These are phyloP conservation scores for Aegle marmelos DNA, from an alignment of 345 rosid species.

Conservation along the genomic window DNA sequence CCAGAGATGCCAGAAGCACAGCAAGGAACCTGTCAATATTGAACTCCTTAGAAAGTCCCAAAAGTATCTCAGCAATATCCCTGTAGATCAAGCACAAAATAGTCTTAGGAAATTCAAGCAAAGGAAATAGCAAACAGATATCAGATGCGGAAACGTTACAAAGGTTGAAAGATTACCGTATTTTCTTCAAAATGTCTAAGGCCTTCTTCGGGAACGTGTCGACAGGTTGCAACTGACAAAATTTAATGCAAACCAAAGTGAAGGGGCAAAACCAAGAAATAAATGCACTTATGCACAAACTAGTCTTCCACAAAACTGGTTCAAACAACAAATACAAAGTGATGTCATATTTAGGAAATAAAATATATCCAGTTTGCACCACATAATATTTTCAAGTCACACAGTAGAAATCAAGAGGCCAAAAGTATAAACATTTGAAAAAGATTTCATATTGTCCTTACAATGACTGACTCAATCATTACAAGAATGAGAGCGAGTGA, in stretches of 20 bases:
- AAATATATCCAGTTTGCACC: not conserved
- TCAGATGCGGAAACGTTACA: not conserved
- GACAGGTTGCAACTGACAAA: constrained; percentile 60
- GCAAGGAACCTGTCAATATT: constrained; percentile 70
- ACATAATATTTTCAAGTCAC: not conserved
- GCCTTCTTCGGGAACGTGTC: constrained; percentile 64
- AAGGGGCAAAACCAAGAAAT: constrained; percentile 15
- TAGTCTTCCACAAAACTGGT: not conserved
- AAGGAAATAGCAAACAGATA: not conserved
- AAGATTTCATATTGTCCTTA: not conserved
- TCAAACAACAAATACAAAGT: not conserved
- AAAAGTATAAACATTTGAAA: not conserved
- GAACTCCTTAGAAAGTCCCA: constrained; percentile 66
- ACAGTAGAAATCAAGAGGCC: not conserved
- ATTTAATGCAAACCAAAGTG: constrained; percentile 21
- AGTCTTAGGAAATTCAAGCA: not conserved
- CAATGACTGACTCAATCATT: not conserved
- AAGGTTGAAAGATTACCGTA: constrained; percentile 43
- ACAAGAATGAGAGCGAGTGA: not conserved
- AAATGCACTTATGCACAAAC: not conserved
- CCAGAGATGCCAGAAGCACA: constrained; percentile 57
- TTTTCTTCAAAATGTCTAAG: constrained; percentile 65
- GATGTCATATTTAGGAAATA: not conserved
- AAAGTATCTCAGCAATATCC: constrained; percentile 59
- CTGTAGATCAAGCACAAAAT: constrained; percentile 35